A percentile compares a stretch with the other conserved stretches of the same genome.
Evolutionary conservation across 495 filamentous ascomycete genomes (phyloP).

Genomic region (Penicillium psychrofluorescens): DNA sequence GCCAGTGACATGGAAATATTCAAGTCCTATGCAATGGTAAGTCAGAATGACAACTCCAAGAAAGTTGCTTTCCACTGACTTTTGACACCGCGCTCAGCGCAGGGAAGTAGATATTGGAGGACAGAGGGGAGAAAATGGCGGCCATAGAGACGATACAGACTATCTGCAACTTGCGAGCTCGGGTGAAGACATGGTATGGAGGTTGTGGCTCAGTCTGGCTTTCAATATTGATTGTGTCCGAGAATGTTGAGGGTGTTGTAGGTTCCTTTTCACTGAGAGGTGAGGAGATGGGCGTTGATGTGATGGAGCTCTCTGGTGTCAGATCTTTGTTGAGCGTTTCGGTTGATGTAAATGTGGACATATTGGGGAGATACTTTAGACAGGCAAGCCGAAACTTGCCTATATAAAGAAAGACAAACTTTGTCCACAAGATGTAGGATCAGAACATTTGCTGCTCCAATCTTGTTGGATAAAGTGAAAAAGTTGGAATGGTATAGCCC

Average conservation of each 20-base stretch:
- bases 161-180: conserved; percentile 49
- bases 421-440: conserved; percentile 4
- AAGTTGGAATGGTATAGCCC: conserved; percentile 4
- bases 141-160: conserved; percentile 54
- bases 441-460: neutral
- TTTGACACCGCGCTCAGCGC: conserved; percentile 41
- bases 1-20: conserved; percentile 25
- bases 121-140: conserved; percentile 54
- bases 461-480: neutral
- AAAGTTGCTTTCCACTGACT: conserved; percentile 6
- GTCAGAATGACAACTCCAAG: neutral
- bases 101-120: conserved; percentile 76
- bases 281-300: conserved; percentile 12
- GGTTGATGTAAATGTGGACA: conserved; percentile 6
- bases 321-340: conserved; percentile 8
- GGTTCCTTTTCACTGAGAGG: conserved; percentile 11
- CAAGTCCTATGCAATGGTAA: conserved; percentile 12
- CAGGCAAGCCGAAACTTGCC: too few species aligned
- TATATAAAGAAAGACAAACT: neutral
- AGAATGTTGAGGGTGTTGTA: conserved; percentile 7
- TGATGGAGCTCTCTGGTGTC: conserved; percentile 8
- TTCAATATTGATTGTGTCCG: conserved; percentile 18
- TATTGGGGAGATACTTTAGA: conserved; percentile 1
- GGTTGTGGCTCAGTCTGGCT: conserved; percentile 7
- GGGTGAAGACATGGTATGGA: conserved; percentile 52